Percentiles rank a stretch among this genome's conserved stretches.
phyloP scores from a whole-genome alignment of 768 basidiomycete species.

The Phlegmacium glaucopus region DNA sequence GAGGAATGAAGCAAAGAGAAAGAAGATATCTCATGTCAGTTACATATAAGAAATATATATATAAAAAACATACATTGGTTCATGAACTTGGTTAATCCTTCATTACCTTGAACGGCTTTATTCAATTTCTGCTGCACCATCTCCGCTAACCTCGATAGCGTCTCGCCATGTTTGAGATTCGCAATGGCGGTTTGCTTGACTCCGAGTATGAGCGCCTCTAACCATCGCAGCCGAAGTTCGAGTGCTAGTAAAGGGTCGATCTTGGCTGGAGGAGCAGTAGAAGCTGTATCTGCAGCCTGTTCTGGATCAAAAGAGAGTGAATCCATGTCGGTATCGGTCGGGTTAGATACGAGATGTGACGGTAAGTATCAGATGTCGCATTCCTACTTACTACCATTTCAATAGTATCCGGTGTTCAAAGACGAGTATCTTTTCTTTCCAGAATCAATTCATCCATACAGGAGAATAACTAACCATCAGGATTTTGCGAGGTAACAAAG shows the following conservation, averaged over 20 bases:
- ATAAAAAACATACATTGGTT: conserved; percentile 53
- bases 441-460: no score
- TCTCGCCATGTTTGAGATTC: conserved; percentile 49
- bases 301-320: no score
- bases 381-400: no score
- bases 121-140: conserved; percentile 58
- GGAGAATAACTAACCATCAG: no score
- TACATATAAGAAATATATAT: conserved; percentile 2
- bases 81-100: conserved; percentile 73
- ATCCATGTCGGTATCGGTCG: conserved; percentile 14
- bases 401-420: no score
- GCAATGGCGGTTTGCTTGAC: conserved; percentile 34
- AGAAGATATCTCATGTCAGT: background rate
- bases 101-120: conserved; percentile 59
- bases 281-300: conserved; percentile 4
- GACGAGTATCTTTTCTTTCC: no score
- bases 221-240: conserved; percentile 73
- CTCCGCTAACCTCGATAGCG: conserved; percentile 55
- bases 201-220: conserved; percentile 75
- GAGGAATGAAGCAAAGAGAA: background rate
- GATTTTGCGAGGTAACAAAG: no score
- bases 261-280: conserved; percentile 16
- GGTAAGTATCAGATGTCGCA: no score
- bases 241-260: conserved; percentile 70
- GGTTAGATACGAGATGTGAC: background rate